Evolutionary conservation across 2,329 filamentous ascomycete genomes (phyloP).

Genomic region (Ilyonectria destructans): DNA sequence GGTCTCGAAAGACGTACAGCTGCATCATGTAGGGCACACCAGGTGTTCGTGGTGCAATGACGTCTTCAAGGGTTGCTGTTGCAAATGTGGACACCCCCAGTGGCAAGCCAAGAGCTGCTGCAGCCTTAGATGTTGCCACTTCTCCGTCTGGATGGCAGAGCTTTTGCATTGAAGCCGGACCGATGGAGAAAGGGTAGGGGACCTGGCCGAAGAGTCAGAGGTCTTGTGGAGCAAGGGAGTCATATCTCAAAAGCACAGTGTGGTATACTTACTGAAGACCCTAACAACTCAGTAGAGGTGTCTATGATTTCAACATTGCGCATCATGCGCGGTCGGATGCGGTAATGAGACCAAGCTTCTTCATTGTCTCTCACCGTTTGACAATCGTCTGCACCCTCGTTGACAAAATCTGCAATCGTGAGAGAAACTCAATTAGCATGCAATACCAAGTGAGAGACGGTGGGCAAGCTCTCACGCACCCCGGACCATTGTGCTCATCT

Average conservation of each 20-base stretch:
- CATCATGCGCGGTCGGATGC: slow-evolving; percentile 27
- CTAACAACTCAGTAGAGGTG: slow-evolving; percentile 21
- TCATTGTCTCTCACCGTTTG: slow-evolving; percentile 28
- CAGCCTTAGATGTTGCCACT: slow-evolving; percentile 30
- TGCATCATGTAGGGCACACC: slow-evolving; percentile 23
- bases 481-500: slow-evolving; percentile 29
- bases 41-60: slow-evolving; percentile 8
- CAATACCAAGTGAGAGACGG: neutral
- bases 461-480: neutral
- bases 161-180: slow-evolving; percentile 32
- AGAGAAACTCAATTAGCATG: neutral
- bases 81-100: slow-evolving; percentile 28
- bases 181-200: slow-evolving; percentile 27
- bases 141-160: slow-evolving; percentile 24
- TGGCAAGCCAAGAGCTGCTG: slow-evolving; percentile 15
- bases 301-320: slow-evolving; percentile 24
- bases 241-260: too few species aligned
- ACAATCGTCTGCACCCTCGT: slow-evolving; percentile 31
- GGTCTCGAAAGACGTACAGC: slow-evolving; percentile 25
- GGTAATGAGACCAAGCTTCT: slow-evolving; percentile 24
- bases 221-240: too few species aligned
- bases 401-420: slow-evolving; percentile 18
- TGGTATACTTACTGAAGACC: slow-evolving; percentile 1
- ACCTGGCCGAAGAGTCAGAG: neutral
- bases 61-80: slow-evolving; percentile 24